phyloP scores from a whole-genome alignment of 2,329 filamentous ascomycete genomes.

The Pseudocercospora crystallina region DNA sequence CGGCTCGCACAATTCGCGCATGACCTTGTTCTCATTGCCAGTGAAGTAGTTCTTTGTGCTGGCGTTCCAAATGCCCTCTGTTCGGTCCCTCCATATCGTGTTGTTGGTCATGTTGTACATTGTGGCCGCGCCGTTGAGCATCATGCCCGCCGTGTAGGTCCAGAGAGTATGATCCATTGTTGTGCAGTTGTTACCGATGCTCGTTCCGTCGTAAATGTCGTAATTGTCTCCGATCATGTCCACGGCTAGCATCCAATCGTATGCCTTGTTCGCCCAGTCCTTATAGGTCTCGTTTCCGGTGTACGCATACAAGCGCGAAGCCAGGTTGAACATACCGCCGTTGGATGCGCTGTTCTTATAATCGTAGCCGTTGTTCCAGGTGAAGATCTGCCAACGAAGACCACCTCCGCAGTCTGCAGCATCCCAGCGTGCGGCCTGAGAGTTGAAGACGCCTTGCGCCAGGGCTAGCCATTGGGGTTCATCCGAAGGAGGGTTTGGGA shows the following conservation, averaged over 20 bases:
- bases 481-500: constrained; percentile 41
- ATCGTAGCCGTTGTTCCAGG: constrained; percentile 51
- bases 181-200: constrained; percentile 47
- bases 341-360: constrained; percentile 61
- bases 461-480: constrained; percentile 48
- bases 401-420: constrained; percentile 39
- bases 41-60: constrained; percentile 43
- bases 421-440: constrained; percentile 40
- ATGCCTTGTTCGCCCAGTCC: constrained; percentile 59
- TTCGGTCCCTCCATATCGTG: constrained; percentile 24
- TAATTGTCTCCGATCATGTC: constrained; percentile 58
- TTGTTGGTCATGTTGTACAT: constrained; percentile 36
- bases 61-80: constrained; percentile 27
- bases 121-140: constrained; percentile 44
- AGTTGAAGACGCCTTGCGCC: constrained; percentile 44
- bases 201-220: constrained; percentile 49
- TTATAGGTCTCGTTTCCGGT: constrained; percentile 55
- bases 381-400: constrained; percentile 42
- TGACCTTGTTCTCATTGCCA: constrained; percentile 33
- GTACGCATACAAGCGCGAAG: constrained; percentile 42
- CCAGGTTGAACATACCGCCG: constrained; percentile 53
- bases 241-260: constrained; percentile 42
- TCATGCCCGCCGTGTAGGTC: constrained; percentile 48
- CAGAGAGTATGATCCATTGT: constrained; percentile 48
- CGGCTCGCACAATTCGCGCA: constrained; percentile 49